Evolutionary conservation across 805 yeast species (phyloP).

Genomic region (Saccharomycopsis sp.): DNA sequence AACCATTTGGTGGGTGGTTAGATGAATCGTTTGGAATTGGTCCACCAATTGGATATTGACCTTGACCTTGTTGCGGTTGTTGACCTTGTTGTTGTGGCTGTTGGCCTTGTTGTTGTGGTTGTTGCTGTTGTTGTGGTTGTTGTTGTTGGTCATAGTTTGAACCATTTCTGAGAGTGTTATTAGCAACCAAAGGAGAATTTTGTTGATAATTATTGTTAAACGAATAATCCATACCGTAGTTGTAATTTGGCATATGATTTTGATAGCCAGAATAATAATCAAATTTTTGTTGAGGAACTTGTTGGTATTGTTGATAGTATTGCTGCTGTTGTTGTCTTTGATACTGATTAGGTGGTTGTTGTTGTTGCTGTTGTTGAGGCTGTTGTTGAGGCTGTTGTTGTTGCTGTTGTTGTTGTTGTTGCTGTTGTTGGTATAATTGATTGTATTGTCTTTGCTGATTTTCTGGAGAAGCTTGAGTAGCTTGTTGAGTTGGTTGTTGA

Average conservation of each 20-base stretch:
- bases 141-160: conserved; percentile 22
- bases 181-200: conserved; percentile 29
- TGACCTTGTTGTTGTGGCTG: too few relatives aligned
- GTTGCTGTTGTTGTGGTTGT: conserved; percentile 22
- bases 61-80: conserved; percentile 18
- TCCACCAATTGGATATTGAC: too few relatives aligned
- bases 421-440: conserved; percentile 17
- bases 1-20: conserved; percentile 19
- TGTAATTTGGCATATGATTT: conserved; percentile 28
- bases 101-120: conserved; percentile 23
- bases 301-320: conserved; percentile 19
- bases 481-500: conserved; percentile 17
- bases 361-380: conserved; percentile 19
- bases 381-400: conserved; percentile 20
- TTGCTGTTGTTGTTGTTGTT: conserved; percentile 19
- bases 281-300: conserved; percentile 18
- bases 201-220: conserved; percentile 14
- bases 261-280: conserved; percentile 22
- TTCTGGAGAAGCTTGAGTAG: conserved; percentile 21
- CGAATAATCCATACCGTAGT: conserved; percentile 35
- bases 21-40: conserved; percentile 13
- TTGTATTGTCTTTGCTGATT: too few relatives aligned
- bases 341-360: conserved; percentile 14
- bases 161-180: conserved; percentile 23
- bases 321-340: conserved; percentile 19